Conservation (phyloP, 768 basidiomycete species). For the Cantharellus anzutake region DNA sequence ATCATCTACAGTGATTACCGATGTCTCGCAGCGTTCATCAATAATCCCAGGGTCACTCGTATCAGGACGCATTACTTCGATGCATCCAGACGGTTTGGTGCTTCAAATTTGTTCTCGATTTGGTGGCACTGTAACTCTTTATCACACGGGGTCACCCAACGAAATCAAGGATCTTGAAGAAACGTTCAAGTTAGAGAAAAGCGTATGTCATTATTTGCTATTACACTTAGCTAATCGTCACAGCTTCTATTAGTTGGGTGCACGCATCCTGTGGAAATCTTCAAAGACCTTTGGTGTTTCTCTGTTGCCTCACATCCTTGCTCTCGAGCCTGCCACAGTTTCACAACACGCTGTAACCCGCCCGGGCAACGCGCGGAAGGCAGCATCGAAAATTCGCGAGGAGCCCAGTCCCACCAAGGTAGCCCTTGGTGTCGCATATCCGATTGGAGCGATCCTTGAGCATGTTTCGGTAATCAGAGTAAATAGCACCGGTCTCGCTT, state of each 20-base stretch:
- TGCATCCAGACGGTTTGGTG: slow-evolving; percentile 56
- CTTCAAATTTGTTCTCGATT: slow-evolving; percentile 84
- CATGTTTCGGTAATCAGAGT: slow-evolving; percentile 52
- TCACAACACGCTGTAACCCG: background rate
- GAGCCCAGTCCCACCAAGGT: background rate
- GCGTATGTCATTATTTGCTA: background rate
- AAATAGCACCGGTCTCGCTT: slow-evolving; percentile 64
- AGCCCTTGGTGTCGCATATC: slow-evolving; percentile 36
- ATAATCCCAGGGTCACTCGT: slow-evolving; percentile 76
- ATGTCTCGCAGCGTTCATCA: slow-evolving; percentile 59
- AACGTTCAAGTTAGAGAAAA: slow-evolving; percentile 42
- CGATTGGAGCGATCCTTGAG: slow-evolving; percentile 56
- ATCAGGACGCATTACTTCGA: slow-evolving; percentile 60
- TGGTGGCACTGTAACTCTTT: slow-evolving; percentile 70
- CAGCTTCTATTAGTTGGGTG: slow-evolving; percentile 34
- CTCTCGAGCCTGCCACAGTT: slow-evolving; percentile 18
- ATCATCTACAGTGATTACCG: slow-evolving; percentile 38
- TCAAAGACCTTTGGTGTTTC: slow-evolving; percentile 78
- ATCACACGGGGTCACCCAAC: slow-evolving; percentile 35
- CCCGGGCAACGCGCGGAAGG: no score
- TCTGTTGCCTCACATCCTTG: slow-evolving; percentile 49
- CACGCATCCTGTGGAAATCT: slow-evolving; percentile 58
- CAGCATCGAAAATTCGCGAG: background rate
- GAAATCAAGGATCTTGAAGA: slow-evolving; percentile 21
- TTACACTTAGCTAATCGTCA: background rate